phyloP scores from a whole-genome alignment of 139 green algal species.

The Chlamydomonas asymmetrica region DNA sequence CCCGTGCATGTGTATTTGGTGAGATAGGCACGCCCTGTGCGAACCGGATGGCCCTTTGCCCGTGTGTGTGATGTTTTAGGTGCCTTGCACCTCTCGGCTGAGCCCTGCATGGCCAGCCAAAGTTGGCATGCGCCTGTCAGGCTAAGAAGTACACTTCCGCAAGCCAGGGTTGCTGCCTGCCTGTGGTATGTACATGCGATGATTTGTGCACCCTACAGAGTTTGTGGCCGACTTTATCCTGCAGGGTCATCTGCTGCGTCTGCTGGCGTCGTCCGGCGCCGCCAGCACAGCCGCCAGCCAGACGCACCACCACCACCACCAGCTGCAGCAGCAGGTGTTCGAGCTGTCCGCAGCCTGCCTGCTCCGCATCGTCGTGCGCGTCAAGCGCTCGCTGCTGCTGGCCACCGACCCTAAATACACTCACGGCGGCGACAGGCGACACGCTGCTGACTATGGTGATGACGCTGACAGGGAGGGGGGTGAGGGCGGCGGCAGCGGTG shows the following conservation, averaged over 20 bases:
- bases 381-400: conserved; percentile 38
- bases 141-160: no score
- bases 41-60: no score
- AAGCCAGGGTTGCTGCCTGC: no score
- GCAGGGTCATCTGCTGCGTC: conserved; percentile 1
- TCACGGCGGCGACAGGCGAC: neutral
- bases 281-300: neutral
- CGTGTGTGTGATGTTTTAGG: no score
- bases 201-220: no score
- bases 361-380: conserved; percentile 27
- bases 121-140: no score
- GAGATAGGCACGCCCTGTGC: no score
- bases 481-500: neutral
- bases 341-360: conserved; percentile 13
- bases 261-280: neutral
- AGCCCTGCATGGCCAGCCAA: no score
- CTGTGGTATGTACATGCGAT: no score
- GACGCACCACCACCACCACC: neutral
- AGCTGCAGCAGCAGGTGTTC: neutral
- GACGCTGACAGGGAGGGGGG: neutral
- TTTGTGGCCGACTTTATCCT: neutral
- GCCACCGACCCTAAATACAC: conserved; percentile 22
- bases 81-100: no score
- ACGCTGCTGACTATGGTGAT: conserved; percentile 9
- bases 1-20: neutral